These are phyloP conservation scores for Microdochium nivale DNA, from an alignment of 2,329 filamentous ascomycete genomes.

Conservation along the genomic window DNA sequence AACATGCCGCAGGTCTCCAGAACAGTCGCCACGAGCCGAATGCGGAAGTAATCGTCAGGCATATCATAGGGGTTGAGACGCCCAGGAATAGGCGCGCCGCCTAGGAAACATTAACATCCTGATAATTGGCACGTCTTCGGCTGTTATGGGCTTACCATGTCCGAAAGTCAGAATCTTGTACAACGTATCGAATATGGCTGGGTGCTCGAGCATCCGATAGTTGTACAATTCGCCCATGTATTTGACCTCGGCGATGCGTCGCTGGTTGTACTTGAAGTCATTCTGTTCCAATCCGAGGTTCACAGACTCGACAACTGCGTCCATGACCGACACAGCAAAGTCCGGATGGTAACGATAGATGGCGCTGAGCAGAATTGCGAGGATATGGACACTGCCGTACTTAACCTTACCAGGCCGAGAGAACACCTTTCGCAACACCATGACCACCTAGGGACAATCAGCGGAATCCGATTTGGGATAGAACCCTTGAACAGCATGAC, in stretches of 20 bases:
- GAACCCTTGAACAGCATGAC: neutral
- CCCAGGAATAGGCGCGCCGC: slow-evolving; percentile 73
- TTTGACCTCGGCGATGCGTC: slow-evolving; percentile 89
- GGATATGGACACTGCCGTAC: slow-evolving; percentile 90
- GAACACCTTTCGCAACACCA: slow-evolving; percentile 80
- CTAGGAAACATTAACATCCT: slow-evolving; percentile 24
- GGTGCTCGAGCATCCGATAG: slow-evolving; percentile 92
- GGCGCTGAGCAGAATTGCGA: slow-evolving; percentile 81
- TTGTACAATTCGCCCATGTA: slow-evolving; percentile 96
- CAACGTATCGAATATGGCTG: slow-evolving; percentile 88
- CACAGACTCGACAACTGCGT: slow-evolving; percentile 83
- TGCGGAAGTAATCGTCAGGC: slow-evolving; percentile 92
- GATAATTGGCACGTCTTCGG: neutral
- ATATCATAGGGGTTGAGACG: slow-evolving; percentile 71
- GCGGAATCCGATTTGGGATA: slow-evolving; percentile 2
- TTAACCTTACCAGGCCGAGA: slow-evolving; percentile 96
- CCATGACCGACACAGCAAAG: slow-evolving; percentile 86
- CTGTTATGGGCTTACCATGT: slow-evolving; percentile 45
- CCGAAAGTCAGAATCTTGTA: slow-evolving; percentile 94
- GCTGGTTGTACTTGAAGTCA: slow-evolving; percentile 95
- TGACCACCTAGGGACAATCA: slow-evolving; percentile 46
- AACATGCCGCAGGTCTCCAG: slow-evolving; percentile 94
- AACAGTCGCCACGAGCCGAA: slow-evolving; percentile 80
- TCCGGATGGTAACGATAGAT: slow-evolving; percentile 86
- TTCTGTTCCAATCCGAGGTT: slow-evolving; percentile 85